Base-by-base conservation (phyloP, 1,284 basidiomycete genomes). In the Ceratobasidium theobromae region DNA sequence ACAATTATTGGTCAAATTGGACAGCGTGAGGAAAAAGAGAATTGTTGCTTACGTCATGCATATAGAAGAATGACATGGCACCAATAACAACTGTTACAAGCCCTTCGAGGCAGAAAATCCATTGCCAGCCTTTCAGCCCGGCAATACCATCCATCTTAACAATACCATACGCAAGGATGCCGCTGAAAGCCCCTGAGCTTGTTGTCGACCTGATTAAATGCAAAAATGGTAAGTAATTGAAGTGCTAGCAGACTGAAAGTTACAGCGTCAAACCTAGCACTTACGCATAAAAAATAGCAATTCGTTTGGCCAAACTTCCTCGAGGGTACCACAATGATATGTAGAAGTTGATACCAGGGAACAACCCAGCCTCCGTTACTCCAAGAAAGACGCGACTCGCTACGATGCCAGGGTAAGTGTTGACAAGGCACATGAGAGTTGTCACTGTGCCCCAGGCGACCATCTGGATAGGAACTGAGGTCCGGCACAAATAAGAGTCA, bases 101-200 rank as follows among this genome's bases (percentile, higher is more conserved):
- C 11, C 89, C 89, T 75, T 91, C 89, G 3, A 92, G 76, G 67
- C 91, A 89, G 75, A 89, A 88, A 65, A 89, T 88, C 86, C 86
- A 86, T 16, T 80, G 77, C 81, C 72, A 74, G 11, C 76, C 86
- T 16, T 81, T 77, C 71, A 80, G 83, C 28, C 85, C 83, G 2
- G 81, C 86, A 30, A 89, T 73, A 16, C 85, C 85, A 68, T 87
- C 77, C 85, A 88, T 86, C 45, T 88, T 85, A 9, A 79, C 78
- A 35, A 88, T 88, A 1, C 82, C 86, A 21, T 82, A 81, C 40
- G 86, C 82, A n/a, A 87, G 76, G 8, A 86, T 78, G 32, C 85
- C 84, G 82, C 86, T 85, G 74, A 89, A 89, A 9, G 86, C 86
- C 16, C 87, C 86, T 5, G 86, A 83, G 23, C 87, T 76, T 0